Evolutionary conservation across 495 filamentous ascomycete species (phyloP).

Genomic region (Podospora pseudoanserina): DNA sequence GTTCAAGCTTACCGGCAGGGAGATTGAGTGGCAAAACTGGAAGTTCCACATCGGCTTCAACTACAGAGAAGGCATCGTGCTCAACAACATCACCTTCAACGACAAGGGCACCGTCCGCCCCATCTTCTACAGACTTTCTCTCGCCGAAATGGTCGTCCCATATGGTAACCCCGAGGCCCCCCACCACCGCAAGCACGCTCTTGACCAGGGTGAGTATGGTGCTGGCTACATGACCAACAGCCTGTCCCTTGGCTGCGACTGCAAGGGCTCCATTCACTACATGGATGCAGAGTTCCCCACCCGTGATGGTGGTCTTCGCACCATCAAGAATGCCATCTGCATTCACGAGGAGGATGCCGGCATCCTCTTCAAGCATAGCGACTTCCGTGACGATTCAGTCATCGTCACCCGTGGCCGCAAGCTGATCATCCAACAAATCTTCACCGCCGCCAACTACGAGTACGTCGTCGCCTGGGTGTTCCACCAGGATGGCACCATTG

Average conservation of each 20-base stretch:
- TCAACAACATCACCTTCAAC: conserved; percentile 88
- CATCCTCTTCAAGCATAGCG: conserved; percentile 93
- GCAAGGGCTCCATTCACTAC: conserved; percentile 93
- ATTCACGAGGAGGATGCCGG: conserved; percentile 95
- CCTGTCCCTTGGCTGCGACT: conserved; percentile 85
- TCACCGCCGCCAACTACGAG: conserved; percentile 97
- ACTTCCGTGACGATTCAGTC: conserved; percentile 86
- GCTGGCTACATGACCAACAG: conserved; percentile 96
- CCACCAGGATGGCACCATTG: conserved; percentile 89
- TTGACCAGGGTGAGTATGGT: conserved; percentile 92
- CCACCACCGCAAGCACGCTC: conserved; percentile 91
- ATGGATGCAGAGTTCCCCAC: conserved; percentile 81
- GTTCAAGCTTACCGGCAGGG: conserved; percentile 73
- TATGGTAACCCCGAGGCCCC: conserved; percentile 93
- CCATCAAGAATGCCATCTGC: conserved; percentile 94
- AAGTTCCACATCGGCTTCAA: conserved; percentile 93
- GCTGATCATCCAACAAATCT: conserved; percentile 85
- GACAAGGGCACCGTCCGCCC: conserved; percentile 78
- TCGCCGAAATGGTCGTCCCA: conserved; percentile 95
- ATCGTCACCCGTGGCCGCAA: conserved; percentile 86
- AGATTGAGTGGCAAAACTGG: conserved; percentile 94
- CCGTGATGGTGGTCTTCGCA: conserved; percentile 66
- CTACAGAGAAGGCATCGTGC: conserved; percentile 88
- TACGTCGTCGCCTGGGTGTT: conserved; percentile 93
- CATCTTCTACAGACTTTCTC: conserved; percentile 85